Percentiles rank a stretch among this genome's conserved stretches.
These are phyloP conservation scores for Thelonectria olida DNA, from an alignment of 2,329 filamentous ascomycete species.

Conservation along the genomic window DNA sequence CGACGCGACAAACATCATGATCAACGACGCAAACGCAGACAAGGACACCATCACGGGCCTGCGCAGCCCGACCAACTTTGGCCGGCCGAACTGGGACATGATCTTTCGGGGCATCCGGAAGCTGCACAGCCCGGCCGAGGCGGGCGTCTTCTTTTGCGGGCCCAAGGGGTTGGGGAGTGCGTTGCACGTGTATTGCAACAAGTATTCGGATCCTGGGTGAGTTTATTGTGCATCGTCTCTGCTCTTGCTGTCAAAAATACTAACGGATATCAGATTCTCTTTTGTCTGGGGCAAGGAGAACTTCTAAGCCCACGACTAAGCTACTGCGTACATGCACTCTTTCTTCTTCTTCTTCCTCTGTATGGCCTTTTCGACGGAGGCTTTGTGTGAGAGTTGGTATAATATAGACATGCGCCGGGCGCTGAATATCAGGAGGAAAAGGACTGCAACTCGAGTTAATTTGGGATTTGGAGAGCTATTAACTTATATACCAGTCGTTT, in stretches of 20 bases:
- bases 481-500: conserved; percentile 15
- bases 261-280: conserved; percentile 60
- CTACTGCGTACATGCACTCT: too few relatives aligned
- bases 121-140: conserved; percentile 77
- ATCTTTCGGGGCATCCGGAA: conserved; percentile 86
- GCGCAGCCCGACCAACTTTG: conserved; percentile 84
- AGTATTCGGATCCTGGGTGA: conserved; percentile 84
- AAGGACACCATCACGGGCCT: conserved; percentile 87
- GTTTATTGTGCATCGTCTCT: conserved; percentile 42
- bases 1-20: conserved; percentile 91
- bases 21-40: conserved; percentile 86
- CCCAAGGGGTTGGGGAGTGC: conserved; percentile 81
- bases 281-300: conserved; percentile 78
- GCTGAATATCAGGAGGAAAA: not conserved
- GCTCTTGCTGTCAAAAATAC: conserved; percentile 16
- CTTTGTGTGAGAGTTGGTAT: conserved; percentile 7
- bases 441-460: not conserved
- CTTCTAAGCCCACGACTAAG: conserved; percentile 61
- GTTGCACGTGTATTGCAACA: conserved; percentile 86
- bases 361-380: conserved; percentile 3
- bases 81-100: conserved; percentile 89
- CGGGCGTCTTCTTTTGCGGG: conserved; percentile 86
- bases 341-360: not conserved
- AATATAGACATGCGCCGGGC: conserved; percentile 13
- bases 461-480: not conserved